These are phyloP conservation scores for Agroathelia rolfsii DNA, from an alignment of 1,284 basidiomycete genomes.

Conservation along the genomic window DNA sequence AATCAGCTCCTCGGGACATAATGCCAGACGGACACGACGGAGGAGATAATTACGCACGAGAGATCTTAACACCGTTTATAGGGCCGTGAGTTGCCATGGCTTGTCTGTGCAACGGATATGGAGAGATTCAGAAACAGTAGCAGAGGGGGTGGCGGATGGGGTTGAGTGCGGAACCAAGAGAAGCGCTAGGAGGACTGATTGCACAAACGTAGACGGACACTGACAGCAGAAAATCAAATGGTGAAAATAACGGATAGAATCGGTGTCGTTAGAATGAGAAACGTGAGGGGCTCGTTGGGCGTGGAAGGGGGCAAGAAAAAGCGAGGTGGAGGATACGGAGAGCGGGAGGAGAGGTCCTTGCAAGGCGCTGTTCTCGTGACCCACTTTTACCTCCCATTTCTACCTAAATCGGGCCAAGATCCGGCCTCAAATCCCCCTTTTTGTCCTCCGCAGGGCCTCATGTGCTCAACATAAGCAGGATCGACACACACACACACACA, in stretches of 20 bases:
- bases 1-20: not conserved
- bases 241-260: not conserved
- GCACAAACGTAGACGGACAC: conserved; percentile 1
- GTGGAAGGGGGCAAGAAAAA: no score
- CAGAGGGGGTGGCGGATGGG: not conserved
- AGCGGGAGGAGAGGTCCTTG: no score
- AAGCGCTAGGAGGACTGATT: conserved; percentile 3
- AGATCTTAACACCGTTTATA: conserved; percentile 87
- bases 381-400: no score
- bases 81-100: conserved; percentile 75
- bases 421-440: no score
- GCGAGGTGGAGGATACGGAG: no score
- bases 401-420: no score
- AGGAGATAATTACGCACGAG: conserved; percentile 50
- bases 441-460: no score
- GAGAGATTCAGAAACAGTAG: conserved; percentile 13
- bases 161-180: not conserved
- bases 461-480: no score
- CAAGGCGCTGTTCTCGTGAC: no score
- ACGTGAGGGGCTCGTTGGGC: no score
- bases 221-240: conserved; percentile 12
- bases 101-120: no score
- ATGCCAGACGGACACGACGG: conserved; percentile 14
- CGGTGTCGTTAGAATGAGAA: not conserved
- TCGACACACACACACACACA: no score